Evolutionary conservation across 768 basidiomycete genomes (phyloP), one percentile per base, ranked within the genome.

Genomic region (Boletus subcaerulescens): DNA sequence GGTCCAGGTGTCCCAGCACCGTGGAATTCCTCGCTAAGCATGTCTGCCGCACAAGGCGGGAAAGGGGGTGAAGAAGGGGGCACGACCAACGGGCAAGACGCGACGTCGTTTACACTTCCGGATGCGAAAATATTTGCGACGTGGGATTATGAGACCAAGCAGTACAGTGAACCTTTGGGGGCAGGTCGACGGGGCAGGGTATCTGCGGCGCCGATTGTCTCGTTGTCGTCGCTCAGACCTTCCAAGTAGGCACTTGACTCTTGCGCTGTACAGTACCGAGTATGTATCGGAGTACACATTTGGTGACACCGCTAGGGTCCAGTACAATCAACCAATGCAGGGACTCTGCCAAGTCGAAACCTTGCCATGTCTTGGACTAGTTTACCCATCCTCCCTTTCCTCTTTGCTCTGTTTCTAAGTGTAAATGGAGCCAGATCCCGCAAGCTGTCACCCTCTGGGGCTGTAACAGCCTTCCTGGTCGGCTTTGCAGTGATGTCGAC

Each of bases 361-460:
- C 22, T 15, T 32, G 10, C 45, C 52, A 66, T 67, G 67, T 48
- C 57, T 32, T 61, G 53, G 61, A 55, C 56, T 22, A 67, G 74
- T 20, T 53, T 80, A 17, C 74, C 74, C 26, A 31, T 72, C 44
- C 42, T 80, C 26, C 76, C 84, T 2, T 65, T 82, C 33, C 45
- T 75, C 24, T 50, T 85, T 17, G 81, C 89, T 0, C 62, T 77
- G 1, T 64, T 80, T 3, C 76, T 93, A 17, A 81, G 83, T 32
- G 59, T 76, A 0, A 89, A 92, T 74, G 94, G 94, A 4, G 73
- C 81, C 11, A 80, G 80, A 15, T 89, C 85, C 53, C 78, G 83
- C 49, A 93, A 91, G 0, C 77, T 98, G 11, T 90, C 90, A 1
- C 78, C 79, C 0, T 83, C 82, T 32, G 95, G 93, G 18, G 91